Conservation (phyloP, 768 basidiomycete genomes). For the Suillus luteus region DNA sequence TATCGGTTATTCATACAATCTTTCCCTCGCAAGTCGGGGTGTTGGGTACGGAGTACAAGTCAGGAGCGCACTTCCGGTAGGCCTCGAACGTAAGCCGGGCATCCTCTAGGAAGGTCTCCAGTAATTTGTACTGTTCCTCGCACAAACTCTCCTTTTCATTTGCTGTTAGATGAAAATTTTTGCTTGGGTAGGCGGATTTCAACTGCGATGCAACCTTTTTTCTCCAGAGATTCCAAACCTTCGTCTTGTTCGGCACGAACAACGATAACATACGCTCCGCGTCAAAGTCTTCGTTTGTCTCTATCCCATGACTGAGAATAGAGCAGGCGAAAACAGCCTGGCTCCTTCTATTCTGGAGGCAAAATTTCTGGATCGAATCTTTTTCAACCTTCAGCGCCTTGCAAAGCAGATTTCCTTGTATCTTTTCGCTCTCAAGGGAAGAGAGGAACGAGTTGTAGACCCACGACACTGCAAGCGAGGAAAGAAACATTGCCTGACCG, state of each 20-base stretch:
- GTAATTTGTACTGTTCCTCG: slow-evolving; percentile 14
- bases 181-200: slow-evolving; percentile 4
- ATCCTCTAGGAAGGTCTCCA: slow-evolving; percentile 20
- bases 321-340: slow-evolving; percentile 28
- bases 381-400: slow-evolving; percentile 18
- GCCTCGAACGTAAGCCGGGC: slow-evolving; percentile 20
- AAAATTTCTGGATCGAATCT: slow-evolving; percentile 21
- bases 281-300: slow-evolving; percentile 8
- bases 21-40: neutral
- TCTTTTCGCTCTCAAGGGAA: slow-evolving; percentile 38
- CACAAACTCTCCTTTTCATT: slow-evolving; percentile 15
- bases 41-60: neutral
- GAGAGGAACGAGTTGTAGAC: slow-evolving; percentile 38
- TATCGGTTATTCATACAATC: neutral
- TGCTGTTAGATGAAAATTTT: slow-evolving; percentile 9
- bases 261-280: slow-evolving; percentile 21
- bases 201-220: slow-evolving; percentile 24
- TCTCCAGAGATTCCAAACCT: slow-evolving; percentile 29
- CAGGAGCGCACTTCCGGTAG: slow-evolving; percentile 1
- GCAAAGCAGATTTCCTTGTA: slow-evolving; percentile 25
- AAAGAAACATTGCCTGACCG: slow-evolving; percentile 38
- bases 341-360: slow-evolving; percentile 24
- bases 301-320: slow-evolving; percentile 27
- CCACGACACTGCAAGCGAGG: slow-evolving; percentile 36
- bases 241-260: slow-evolving; percentile 27